Conservation (phyloP, 805 yeast species). For the Ogataea methylovora region DNA sequence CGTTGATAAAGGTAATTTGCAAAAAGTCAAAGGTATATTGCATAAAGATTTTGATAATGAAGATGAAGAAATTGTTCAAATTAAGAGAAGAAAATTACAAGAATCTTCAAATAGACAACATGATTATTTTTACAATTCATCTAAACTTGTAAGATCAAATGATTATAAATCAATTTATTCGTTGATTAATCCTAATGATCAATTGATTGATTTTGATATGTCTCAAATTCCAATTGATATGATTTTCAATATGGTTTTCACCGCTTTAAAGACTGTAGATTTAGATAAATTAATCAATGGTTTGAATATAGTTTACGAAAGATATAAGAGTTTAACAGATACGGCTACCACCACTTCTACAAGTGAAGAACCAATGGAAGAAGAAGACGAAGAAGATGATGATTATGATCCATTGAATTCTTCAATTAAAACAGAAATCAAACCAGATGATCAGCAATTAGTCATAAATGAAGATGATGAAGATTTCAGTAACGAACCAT, state of each 20-base stretch:
- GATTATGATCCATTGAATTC: conserved; percentile 5
- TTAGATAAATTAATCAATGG: conserved; percentile 52
- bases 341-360: too few relatives aligned
- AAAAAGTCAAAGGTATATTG: conserved; percentile 22
- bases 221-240: conserved; percentile 58
- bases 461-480: conserved; percentile 7
- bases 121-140: conserved; percentile 22
- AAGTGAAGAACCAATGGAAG: neutral
- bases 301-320: conserved; percentile 56
- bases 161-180: conserved; percentile 62
- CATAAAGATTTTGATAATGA: conserved; percentile 34
- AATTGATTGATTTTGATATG: conserved; percentile 61
- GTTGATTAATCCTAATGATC: conserved; percentile 53
- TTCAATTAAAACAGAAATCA: neutral
- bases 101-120: conserved; percentile 6
- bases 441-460: neutral
- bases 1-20: conserved; percentile 19
- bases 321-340: conserved; percentile 35
- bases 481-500: conserved; percentile 25
- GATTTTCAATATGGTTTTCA: conserved; percentile 55
- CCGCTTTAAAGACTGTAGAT: conserved; percentile 54
- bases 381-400: conserved; percentile 9
- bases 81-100: conserved; percentile 14
- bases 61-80: conserved; percentile 31
- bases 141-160: conserved; percentile 28